Conservation (phyloP, 352 stramenopile genomes). For the Pythium phragmitis region DNA sequence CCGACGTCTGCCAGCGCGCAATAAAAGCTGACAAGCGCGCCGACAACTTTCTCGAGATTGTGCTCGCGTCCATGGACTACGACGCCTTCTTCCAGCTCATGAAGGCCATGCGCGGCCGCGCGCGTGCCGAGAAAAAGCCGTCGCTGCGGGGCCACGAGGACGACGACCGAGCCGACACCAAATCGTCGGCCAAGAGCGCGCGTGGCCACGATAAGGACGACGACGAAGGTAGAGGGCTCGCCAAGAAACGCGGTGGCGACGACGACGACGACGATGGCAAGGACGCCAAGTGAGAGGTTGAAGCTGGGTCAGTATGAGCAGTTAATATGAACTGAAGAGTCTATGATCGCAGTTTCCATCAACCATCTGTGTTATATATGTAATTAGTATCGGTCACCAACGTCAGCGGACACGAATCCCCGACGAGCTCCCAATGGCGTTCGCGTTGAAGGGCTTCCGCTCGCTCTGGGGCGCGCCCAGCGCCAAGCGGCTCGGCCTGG, state of each 20-base stretch:
- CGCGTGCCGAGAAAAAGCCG: slow-evolving; percentile 42
- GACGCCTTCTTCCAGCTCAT: slow-evolving; percentile 72
- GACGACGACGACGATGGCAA: slow-evolving; percentile 27
- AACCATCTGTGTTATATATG: background rate
- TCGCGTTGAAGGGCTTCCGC: slow-evolving; percentile 48
- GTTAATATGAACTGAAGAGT: background rate
- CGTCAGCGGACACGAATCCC: slow-evolving; percentile 4
- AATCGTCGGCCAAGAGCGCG: background rate
- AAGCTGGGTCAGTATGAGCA: slow-evolving; percentile 4
- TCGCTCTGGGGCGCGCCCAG: slow-evolving; percentile 57
- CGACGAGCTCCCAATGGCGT: slow-evolving; percentile 2
- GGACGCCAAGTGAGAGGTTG: slow-evolving; percentile 19
- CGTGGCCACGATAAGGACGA: slow-evolving; percentile 3
- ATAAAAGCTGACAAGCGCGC: slow-evolving; percentile 59
- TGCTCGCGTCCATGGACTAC: slow-evolving; percentile 80
- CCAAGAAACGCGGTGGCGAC: slow-evolving; percentile 18
- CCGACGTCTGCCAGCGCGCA: slow-evolving; percentile 43
- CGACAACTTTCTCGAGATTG: slow-evolving; percentile 71
- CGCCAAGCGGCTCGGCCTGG: slow-evolving; percentile 29
- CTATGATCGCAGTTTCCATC: background rate
- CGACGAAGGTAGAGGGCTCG: background rate
- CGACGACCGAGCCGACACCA: slow-evolving; percentile 9
- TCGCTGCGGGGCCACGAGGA: slow-evolving; percentile 1
- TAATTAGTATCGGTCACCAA: background rate
- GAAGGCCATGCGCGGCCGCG: slow-evolving; percentile 64